Percentiles rank a stretch among this genome's conserved stretches.
These are phyloP conservation scores for Capillidium rhysosporum DNA, from an alignment of 371 early-diverging fungal species.

Conservation along the genomic window DNA sequence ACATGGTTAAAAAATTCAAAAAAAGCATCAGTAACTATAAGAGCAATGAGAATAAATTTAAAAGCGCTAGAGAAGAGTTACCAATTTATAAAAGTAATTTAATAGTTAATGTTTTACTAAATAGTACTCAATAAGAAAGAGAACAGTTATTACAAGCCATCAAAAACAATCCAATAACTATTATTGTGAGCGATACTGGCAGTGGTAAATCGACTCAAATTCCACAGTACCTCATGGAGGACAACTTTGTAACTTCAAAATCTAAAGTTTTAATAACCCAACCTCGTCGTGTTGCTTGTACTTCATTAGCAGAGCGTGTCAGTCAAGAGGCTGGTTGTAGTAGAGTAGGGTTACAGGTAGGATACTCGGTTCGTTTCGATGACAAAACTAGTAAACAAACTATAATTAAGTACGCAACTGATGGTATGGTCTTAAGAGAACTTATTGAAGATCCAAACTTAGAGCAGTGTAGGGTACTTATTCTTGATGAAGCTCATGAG, in stretches of 20 bases:
- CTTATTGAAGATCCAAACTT: constrained; percentile 64
- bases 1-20: too few species aligned
- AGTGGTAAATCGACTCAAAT: constrained; percentile 97
- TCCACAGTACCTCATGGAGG: constrained; percentile 72
- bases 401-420: constrained; percentile 88
- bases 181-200: constrained; percentile 97
- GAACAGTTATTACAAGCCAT: constrained; percentile 73
- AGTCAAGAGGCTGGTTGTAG: constrained; percentile 63
- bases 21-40: too few species aligned
- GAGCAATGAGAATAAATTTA: too few species aligned
- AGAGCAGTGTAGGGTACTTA: constrained; percentile 60
- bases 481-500: constrained; percentile 99
- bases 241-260: constrained; percentile 29
- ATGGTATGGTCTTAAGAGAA: constrained; percentile 95
- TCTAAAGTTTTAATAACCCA: constrained; percentile 85
- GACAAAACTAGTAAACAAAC: constrained; percentile 69
- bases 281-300: constrained; percentile 96
- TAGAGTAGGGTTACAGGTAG: constrained; percentile 49
- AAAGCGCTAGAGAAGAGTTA: not conserved
- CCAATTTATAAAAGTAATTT: not conserved
- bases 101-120: not conserved
- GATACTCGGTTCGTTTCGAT: constrained; percentile 94
- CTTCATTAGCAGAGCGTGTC: constrained; percentile 83
- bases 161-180: constrained; percentile 51
- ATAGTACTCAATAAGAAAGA: not conserved